Evolutionary conservation across 768 basidiomycete genomes (phyloP), one percentile per base, ranked within the genome.

Genomic region (Psilocybe cubensis): DNA sequence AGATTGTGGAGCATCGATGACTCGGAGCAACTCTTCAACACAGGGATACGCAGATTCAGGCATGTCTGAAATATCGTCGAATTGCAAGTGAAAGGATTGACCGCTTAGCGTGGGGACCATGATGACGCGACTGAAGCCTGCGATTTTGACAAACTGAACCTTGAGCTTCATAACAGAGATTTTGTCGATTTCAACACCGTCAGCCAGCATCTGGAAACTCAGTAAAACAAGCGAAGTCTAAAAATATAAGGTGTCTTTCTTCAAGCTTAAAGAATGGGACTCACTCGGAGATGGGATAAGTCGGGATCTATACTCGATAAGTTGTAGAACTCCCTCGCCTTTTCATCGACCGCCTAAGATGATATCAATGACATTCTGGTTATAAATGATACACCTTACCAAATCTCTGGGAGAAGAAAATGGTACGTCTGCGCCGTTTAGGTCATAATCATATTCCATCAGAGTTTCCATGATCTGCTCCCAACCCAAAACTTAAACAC

Each of bases 401-500:
- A 76, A 63, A 63, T 79, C 78, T 20, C 76, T 73, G 40, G 76
- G 67, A 24, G 74, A 6, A 21, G 72, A 5, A 75, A 71, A 48
- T 73, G 71, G 41, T 74, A 27, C 79, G 48, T 74, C 70, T 48
- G 73, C 64, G n/a, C 68, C 72, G 53, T 73, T 70, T 31, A 54
- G 38, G 20, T 63, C 69, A 54, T 77, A 79, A 47, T 84, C 83
- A 54, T 83, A 82, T 65, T 89, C 86, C 0, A 76, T 66, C 12
- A 90, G 72, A 0, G 80, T 74, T 59, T 87, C 86, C 42, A 86
- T 70, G 25, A 91, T 78, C 23, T 75, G 75, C 25, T 81, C 76
- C 88, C 89, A 91, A 0, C 84, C 81, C 11, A 91, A 68, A 31
- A 89, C 89, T 91, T n/a, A n/a, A 17, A 20, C 14, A 25, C 29